These are phyloP conservation scores for Kodamaea kaohsiungensis DNA, from an alignment of 805 yeast species.

Conservation along the genomic window DNA sequence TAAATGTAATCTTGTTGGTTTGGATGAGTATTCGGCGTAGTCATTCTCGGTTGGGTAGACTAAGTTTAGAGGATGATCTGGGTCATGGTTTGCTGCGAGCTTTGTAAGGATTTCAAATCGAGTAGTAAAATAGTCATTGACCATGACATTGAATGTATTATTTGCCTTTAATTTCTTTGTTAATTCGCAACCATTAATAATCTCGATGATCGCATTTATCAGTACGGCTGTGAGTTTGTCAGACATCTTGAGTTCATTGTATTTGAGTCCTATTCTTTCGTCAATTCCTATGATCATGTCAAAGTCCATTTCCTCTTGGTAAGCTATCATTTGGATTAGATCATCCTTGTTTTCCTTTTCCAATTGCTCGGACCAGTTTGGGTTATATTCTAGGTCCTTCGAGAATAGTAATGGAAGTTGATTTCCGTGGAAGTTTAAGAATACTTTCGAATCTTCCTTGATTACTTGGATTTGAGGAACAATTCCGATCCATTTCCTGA, in stretches of 20 bases:
- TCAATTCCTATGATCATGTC: constrained; percentile 5
- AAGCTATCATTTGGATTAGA: constrained; percentile 21
- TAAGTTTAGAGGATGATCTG: neutral
- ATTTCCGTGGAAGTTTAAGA: constrained; percentile 19
- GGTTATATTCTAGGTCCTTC: constrained; percentile 10
- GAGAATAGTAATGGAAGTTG: constrained; percentile 20
- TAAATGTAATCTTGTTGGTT: neutral
- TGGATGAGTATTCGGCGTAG: neutral
- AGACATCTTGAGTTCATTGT: constrained; percentile 2
- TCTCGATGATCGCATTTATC: neutral
- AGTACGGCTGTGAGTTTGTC: constrained; percentile 2
- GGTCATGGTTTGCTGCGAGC: neutral
- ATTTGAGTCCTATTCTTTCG: constrained; percentile 20
- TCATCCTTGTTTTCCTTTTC: constrained; percentile 27
- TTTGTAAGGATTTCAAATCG: neutral
- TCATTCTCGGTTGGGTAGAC: neutral
- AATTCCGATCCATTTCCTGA: constrained; percentile 31
- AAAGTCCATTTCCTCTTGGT: constrained; percentile 23
- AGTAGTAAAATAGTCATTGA: neutral
- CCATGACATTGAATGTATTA: neutral
- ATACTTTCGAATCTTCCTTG: constrained; percentile 8
- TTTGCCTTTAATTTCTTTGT: neutral
- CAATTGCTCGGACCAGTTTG: constrained; percentile 20
- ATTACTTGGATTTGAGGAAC: constrained; percentile 28
- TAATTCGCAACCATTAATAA: constrained; percentile 1